Evolutionary conservation across 441 rosid species (phyloP).

Genomic region (Geranium incanum): DNA sequence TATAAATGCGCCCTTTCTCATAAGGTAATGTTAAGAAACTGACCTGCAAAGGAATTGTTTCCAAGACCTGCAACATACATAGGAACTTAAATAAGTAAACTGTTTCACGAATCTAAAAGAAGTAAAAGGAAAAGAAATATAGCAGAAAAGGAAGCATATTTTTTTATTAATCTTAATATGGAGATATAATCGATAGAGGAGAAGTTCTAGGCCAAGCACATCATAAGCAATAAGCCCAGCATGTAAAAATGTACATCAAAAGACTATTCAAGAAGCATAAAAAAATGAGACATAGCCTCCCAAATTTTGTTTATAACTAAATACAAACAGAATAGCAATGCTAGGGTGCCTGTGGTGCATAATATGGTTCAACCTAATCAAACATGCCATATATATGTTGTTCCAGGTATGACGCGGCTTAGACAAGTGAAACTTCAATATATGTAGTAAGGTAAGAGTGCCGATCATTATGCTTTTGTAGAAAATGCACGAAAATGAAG

Average conservation of each 20-base stretch:
- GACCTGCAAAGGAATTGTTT: slow-evolving; percentile 69
- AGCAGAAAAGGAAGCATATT: not conserved
- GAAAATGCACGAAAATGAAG: not conserved
- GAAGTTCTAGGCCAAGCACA: not conserved
- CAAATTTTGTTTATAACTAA: not conserved
- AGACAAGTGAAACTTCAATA: not conserved
- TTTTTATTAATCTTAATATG: not conserved
- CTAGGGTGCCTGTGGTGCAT: too few relatives aligned
- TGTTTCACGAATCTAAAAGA: not conserved
- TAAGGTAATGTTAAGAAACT: slow-evolving; percentile 23
- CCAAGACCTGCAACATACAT: slow-evolving; percentile 48
- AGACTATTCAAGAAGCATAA: not conserved
- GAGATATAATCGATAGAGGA: not conserved
- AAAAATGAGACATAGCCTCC: too few relatives aligned
- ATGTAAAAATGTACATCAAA: not conserved
- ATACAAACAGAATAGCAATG: not conserved
- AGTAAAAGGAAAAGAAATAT: not conserved
- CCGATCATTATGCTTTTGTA: not conserved
- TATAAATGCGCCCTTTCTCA: too few relatives aligned
- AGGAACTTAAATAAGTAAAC: slow-evolving; percentile 17
- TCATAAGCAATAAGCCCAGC: slow-evolving; percentile 1
- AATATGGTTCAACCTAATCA: too few relatives aligned
- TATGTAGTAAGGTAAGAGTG: slow-evolving; percentile 2
- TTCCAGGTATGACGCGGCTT: not conserved
- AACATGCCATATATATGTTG: not conserved